These are phyloP conservation scores for Cercophora sp. DNA, from an alignment of 495 filamentous ascomycete species.

Conservation along the genomic window DNA sequence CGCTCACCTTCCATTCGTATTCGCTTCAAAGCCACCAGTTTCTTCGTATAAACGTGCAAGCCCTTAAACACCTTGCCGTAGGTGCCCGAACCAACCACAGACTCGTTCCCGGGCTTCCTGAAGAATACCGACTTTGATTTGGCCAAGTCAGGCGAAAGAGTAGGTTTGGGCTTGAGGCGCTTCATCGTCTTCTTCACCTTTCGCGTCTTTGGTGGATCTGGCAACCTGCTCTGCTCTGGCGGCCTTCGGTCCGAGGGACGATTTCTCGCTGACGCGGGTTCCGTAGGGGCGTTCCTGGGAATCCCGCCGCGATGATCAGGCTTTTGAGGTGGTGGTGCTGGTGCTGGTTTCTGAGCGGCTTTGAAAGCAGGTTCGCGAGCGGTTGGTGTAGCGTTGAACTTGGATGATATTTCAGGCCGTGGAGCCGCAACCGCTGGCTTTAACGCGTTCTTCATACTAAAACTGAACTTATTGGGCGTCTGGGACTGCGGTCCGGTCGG, in stretches of 20 bases:
- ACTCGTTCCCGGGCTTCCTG: conserved; percentile 89
- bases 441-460: conserved; percentile 69
- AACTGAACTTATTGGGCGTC: conserved; percentile 69
- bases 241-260: conserved; percentile 46
- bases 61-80: conserved; percentile 99
- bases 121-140: conserved; percentile 82
- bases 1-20: conserved; percentile 88
- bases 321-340: conserved; percentile 30
- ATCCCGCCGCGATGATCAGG: conserved; percentile 32
- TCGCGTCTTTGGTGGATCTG: conserved; percentile 47
- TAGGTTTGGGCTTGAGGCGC: conserved; percentile 66
- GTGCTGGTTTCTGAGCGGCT: conserved; percentile 19
- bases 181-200: conserved; percentile 67
- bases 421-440: conserved; percentile 60
- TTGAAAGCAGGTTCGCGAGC: conserved; percentile 32
- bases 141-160: conserved; percentile 64
- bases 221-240: conserved; percentile 32
- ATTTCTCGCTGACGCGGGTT: conserved; percentile 49
- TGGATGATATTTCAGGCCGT: conserved; percentile 69
- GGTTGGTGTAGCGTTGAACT: conserved; percentile 57
- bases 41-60: conserved; percentile 90
- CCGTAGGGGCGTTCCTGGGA: conserved; percentile 44
- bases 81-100: conserved; percentile 87
- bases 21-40: conserved; percentile 87
- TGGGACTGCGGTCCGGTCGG: conserved; percentile 43